phyloP scores from a whole-genome alignment of 2,329 filamentous ascomycete species.

The Exophiala mesophila region DNA sequence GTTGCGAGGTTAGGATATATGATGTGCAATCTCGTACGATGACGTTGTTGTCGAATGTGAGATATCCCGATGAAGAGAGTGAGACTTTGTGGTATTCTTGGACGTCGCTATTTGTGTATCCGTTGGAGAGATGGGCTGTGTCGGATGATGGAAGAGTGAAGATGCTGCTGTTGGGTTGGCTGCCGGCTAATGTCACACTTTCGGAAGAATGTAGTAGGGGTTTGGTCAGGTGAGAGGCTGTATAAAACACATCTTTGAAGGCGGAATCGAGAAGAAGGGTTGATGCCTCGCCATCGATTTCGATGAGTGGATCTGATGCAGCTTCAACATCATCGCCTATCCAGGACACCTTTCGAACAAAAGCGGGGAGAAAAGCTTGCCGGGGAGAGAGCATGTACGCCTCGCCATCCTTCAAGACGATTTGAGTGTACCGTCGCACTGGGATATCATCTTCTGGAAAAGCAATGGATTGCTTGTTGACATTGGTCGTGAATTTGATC shows the following conservation, averaged over 20 bases:
- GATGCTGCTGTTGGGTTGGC: conserved; percentile 14
- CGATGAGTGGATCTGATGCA: conserved; percentile 6
- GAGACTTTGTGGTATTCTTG: conserved; percentile 43
- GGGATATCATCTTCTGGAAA: conserved; percentile 1
- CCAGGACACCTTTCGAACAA: conserved; percentile 18
- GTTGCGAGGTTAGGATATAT: conserved; percentile 72
- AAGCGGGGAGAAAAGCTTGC: conserved; percentile 31
- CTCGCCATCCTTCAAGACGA: conserved; percentile 43
- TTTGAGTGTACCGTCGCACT: conserved; percentile 32
- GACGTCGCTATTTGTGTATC: conserved; percentile 8
- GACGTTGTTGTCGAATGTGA: conserved; percentile 67
- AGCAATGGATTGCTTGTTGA: conserved; percentile 29
- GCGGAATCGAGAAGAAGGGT: conserved; percentile 16
- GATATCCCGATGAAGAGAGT: conserved; percentile 67
- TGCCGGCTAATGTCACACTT: conserved; percentile 1
- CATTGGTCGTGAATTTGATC: conserved; percentile 43
- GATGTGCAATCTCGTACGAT: conserved; percentile 88
- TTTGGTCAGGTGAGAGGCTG: background rate
- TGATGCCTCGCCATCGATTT: background rate
- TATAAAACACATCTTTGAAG: conserved; percentile 2
- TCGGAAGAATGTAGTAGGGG: background rate
- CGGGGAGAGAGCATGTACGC: conserved; percentile 39
- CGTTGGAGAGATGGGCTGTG: background rate
- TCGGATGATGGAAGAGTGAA: conserved; percentile 2
- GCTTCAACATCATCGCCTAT: background rate